Percentiles rank a stretch among this genome's conserved stretches.
Evolutionary conservation across 1,139 yeast genomes (phyloP).

Genomic region (Debaryomyces subglobosus): DNA sequence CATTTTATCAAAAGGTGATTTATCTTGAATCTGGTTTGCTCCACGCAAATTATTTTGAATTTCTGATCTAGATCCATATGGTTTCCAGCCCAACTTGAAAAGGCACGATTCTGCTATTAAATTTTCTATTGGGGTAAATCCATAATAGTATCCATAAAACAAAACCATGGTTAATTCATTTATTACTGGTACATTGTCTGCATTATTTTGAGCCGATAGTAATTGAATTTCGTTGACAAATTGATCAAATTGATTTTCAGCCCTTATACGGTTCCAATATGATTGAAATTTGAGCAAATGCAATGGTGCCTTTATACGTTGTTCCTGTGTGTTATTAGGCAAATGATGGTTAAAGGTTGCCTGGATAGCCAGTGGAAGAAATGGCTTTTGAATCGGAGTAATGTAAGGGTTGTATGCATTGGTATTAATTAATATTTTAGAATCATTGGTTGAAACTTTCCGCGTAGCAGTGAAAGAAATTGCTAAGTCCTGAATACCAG

Average conservation of each 20-base stretch:
- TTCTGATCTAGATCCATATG: constrained; percentile 27
- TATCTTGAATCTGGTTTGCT: neutral
- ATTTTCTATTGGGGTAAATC: constrained; percentile 54
- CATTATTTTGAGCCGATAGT: constrained; percentile 24
- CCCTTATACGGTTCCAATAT: constrained; percentile 55
- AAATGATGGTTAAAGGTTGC: constrained; percentile 18
- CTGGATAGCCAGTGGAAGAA: constrained; percentile 39
- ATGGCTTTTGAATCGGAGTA: constrained; percentile 41
- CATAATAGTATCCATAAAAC: constrained; percentile 64
- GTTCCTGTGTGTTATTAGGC: constrained; percentile 17
- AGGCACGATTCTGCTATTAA: constrained; percentile 47
- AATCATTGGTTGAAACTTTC: constrained; percentile 24
- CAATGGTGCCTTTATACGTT: constrained; percentile 34
- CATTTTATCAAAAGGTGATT: constrained; percentile 6
- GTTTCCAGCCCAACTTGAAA: constrained; percentile 48
- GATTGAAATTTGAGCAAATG: constrained; percentile 42
- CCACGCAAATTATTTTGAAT: neutral
- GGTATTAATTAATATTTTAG: constrained; percentile 30
- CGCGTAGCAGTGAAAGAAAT: constrained; percentile 53
- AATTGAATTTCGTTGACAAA: constrained; percentile 35
- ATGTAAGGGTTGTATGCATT: constrained; percentile 31
- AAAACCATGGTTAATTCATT: constrained; percentile 50
- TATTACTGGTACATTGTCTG: constrained; percentile 25
- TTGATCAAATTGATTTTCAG: constrained; percentile 39
- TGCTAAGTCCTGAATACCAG: constrained; percentile 72